Evolutionary conservation across 2,329 filamentous ascomycete genomes (phyloP).

Genomic region (Cadophora malorum): DNA sequence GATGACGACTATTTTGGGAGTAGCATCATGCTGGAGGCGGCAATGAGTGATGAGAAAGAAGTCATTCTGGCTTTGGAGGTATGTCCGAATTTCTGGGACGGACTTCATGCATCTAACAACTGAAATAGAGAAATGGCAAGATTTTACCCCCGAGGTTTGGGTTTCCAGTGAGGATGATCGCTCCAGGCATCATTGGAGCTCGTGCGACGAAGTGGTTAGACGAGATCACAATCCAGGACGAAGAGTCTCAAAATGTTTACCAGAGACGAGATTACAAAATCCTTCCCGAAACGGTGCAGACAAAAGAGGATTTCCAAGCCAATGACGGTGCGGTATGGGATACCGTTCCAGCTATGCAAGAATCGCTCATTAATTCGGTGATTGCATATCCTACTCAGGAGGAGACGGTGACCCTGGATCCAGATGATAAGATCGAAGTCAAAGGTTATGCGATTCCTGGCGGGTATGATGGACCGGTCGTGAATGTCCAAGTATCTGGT

Average conservation of each 20-base stretch:
- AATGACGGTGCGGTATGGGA: background rate
- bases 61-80: conserved; percentile 6
- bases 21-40: background rate
- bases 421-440: conserved; percentile 1
- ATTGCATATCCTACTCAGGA: background rate
- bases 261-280: conserved; percentile 11
- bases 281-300: background rate
- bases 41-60: background rate
- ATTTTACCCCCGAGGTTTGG: background rate
- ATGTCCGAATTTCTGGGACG: no score
- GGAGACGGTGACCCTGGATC: background rate
- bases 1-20: background rate
- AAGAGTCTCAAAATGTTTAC: conserved; percentile 3
- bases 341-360: background rate
- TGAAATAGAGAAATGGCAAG: background rate
- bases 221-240: background rate
- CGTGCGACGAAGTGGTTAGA: conserved; percentile 10
- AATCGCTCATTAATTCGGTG: conserved; percentile 4
- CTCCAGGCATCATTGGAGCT: conserved; percentile 3
- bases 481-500: background rate
- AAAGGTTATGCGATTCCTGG: background rate
- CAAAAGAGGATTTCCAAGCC: background rate
- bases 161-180: conserved; percentile 2
- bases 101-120: no score
- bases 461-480: conserved; percentile 4